These are phyloP conservation scores for Lumnitzera racemosa DNA, from an alignment of 345 rosid genomes.

Conservation along the genomic window DNA sequence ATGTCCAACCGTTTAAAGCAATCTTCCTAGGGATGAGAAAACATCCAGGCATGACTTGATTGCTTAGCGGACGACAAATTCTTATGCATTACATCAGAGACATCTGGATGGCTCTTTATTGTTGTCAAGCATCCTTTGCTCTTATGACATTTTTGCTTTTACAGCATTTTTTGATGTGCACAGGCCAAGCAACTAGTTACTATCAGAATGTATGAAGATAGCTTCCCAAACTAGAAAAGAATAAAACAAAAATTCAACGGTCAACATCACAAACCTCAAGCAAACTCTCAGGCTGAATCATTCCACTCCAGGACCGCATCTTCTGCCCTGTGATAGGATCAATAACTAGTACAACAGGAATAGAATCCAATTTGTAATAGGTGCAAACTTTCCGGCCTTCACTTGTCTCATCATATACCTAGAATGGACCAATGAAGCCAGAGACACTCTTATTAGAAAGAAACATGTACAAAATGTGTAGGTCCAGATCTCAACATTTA, in stretches of 20 bases:
- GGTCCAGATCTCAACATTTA: no score
- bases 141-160: no score
- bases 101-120: no score
- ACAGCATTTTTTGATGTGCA: no score
- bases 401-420: slow-evolving; percentile 87
- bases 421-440: background rate
- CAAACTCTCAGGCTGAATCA: slow-evolving; percentile 85
- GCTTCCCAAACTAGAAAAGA: background rate
- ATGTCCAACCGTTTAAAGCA: no score
- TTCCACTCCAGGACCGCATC: slow-evolving; percentile 85
- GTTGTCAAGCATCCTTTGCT: no score
- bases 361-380: slow-evolving; percentile 67
- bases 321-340: slow-evolving; percentile 97
- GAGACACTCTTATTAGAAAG: background rate
- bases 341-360: slow-evolving; percentile 86
- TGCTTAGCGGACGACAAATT: no score
- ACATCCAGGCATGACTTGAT: no score
- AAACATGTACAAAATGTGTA: no score
- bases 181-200: no score
- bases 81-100: no score
- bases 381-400: slow-evolving; percentile 95
- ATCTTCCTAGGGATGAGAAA: background rate
- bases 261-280: slow-evolving; percentile 45
- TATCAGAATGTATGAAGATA: background rate
- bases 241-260: background rate